These are phyloP conservation scores for Glaciozyma martinii DNA, from an alignment of 768 basidiomycete species.

Conservation along the genomic window DNA sequence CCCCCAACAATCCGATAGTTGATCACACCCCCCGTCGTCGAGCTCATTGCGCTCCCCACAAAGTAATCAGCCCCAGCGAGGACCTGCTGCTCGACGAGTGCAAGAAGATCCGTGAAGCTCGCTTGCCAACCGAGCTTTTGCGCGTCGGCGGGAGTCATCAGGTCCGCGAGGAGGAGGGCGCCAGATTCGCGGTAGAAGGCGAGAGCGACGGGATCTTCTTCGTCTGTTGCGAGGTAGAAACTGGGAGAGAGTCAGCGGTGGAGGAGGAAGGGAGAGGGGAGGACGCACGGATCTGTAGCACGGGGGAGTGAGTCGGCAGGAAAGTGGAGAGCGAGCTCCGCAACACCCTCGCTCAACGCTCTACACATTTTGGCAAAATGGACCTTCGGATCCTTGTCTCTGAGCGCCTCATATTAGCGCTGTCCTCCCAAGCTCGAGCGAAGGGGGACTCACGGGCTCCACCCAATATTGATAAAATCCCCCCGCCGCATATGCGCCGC, in stretches of 20 bases:
- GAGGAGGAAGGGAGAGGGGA: neutral
- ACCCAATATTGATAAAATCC: constrained; percentile 8
- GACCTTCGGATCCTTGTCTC: neutral
- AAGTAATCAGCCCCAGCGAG: constrained; percentile 2
- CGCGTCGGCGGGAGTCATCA: neutral
- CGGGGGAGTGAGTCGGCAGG: neutral
- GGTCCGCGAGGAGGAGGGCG: constrained; percentile 14
- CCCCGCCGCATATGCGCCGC: constrained; percentile 21
- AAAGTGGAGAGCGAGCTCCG: neutral
- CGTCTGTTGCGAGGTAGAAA: constrained; percentile 14
- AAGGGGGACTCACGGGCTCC: constrained; percentile 2
- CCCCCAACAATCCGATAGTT: neutral
- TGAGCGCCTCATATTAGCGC: neutral
- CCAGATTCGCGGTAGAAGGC: constrained; percentile 1
- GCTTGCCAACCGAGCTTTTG: neutral
- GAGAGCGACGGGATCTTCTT: neutral
- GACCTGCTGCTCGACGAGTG: constrained; percentile 12
- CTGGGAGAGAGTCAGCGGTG: neutral
- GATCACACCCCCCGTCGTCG: constrained; percentile 7
- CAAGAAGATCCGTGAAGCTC: constrained; percentile 5
- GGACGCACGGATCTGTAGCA: constrained; percentile 7
- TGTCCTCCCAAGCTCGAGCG: too few relatives aligned
- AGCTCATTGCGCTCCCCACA: constrained; percentile 7
- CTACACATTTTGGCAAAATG: neutral
- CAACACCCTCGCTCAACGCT: neutral